Evolutionary conservation across 2,329 filamentous ascomycete genomes (phyloP), one percentile per base, ranked within the genome.

Genomic region (Exophiala viscosa): DNA sequence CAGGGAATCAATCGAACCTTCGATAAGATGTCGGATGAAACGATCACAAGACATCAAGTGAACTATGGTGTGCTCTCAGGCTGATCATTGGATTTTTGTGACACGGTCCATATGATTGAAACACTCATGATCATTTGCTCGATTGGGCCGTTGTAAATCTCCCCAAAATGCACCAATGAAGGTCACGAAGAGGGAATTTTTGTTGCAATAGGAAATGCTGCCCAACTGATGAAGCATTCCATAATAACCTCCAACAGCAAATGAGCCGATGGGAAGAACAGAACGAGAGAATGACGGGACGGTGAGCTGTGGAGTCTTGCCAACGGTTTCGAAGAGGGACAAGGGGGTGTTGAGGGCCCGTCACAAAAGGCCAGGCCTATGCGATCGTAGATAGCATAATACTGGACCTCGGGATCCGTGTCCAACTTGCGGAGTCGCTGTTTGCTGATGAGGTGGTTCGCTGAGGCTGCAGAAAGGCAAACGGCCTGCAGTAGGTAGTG

Each of bases 141-240:
- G 40, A 42, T 28, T 42, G 40, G 18, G 17, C 20, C 11, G 13
- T 42, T n/a, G 11, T 28, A 23, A 23, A n/a, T n/a, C n/a, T 13
- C 20, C 40, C 17, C 23, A 18, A 23, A 11, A 42, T 32, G n/a
- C 32, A 35, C 52, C 55, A 54, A 58, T 54, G 33, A 48, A 18
- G 33, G 31, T 15, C 20, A 17, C 13, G 13, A 11, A 41, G 40
- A n/a, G 34, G 17, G 45, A 44, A 14, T 13, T 41, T 32, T 40
- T 17, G 8, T 3, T 10, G 40, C n/a, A 28, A 14, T 10, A 7
- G 23, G 40, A 35, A 58, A 52, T 54, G 45, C 32, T 54, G 45
- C 51, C 51, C 51, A 54, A 54, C 45, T 13, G 45, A 41, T 49
- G 51, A 54, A 42, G 51, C 51, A 48, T 35, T 45, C 36, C 23